Conservation (phyloP, 2,329 filamentous ascomycete species). For the Aspergillus melleus region DNA sequence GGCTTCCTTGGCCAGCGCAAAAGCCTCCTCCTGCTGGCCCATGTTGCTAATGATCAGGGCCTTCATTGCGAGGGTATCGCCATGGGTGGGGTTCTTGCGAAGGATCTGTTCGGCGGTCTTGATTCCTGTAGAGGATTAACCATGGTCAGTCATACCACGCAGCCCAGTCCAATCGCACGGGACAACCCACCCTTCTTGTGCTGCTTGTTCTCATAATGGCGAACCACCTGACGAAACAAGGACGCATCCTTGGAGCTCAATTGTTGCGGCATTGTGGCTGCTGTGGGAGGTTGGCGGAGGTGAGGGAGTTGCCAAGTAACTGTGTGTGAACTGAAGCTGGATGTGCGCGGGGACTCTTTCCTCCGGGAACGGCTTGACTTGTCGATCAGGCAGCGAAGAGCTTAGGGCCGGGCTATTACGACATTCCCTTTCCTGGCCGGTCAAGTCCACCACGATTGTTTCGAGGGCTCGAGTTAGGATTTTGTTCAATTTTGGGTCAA, state of each 20-base stretch:
- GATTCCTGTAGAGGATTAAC: slow-evolving; percentile 59
- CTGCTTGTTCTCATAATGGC: slow-evolving; percentile 96
- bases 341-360: slow-evolving; percentile 35
- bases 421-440: background rate
- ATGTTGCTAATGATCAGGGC: slow-evolving; percentile 92
- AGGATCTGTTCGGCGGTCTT: slow-evolving; percentile 97
- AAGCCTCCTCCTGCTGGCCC: slow-evolving; percentile 91
- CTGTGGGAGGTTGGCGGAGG: slow-evolving; percentile 27
- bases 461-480: too few relatives aligned
- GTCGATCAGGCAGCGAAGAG: slow-evolving; percentile 22
- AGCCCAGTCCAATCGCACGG: slow-evolving; percentile 7
- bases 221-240: slow-evolving; percentile 92
- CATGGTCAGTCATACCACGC: slow-evolving; percentile 18
- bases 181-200: slow-evolving; percentile 73
- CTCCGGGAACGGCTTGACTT: slow-evolving; percentile 7
- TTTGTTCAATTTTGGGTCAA: too few relatives aligned
- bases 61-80: slow-evolving; percentile 98
- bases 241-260: slow-evolving; percentile 79
- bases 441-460: background rate
- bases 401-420: slow-evolving; percentile 6
- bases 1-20: slow-evolving; percentile 86
- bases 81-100: slow-evolving; percentile 91
- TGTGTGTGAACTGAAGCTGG: slow-evolving; percentile 32
- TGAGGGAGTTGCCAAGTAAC: slow-evolving; percentile 23
- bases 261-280: slow-evolving; percentile 47